phyloP scores from a whole-genome alignment of 495 filamentous ascomycete species.

The Penicillium maclennaniae region DNA sequence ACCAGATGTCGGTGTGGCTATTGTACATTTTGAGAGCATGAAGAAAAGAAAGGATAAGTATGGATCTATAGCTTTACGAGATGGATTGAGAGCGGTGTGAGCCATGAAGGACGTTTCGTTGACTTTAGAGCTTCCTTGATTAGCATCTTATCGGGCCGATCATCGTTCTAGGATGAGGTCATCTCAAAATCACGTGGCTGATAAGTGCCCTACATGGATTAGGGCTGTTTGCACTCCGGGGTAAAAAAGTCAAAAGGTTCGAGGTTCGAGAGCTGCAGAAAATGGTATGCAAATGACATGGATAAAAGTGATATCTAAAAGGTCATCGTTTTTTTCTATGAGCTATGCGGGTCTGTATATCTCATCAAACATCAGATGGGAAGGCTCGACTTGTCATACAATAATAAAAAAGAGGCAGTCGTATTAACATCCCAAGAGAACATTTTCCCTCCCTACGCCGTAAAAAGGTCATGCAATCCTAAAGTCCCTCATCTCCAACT shows the following conservation, averaged over 20 bases:
- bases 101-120: not conserved
- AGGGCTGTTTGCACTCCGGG: conserved; percentile 8
- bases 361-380: conserved; percentile 7
- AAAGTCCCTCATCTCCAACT: conserved; percentile 22
- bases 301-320: not conserved
- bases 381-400: conserved; percentile 35
- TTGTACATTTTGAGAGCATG: conserved; percentile 32
- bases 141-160: conserved; percentile 9
- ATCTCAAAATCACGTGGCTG: conserved; percentile 14
- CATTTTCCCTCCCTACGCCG: conserved; percentile 51
- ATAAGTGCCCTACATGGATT: conserved; percentile 11
- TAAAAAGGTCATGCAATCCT: conserved; percentile 49
- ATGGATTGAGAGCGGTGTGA: not conserved
- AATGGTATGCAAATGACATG: not conserved
- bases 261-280: not conserved
- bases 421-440: conserved; percentile 46
- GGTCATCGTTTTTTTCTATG: conserved; percentile 26
- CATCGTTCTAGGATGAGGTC: conserved; percentile 11
- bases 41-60: not conserved
- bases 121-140: not conserved
- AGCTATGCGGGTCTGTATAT: conserved; percentile 20
- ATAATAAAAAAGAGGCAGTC: conserved; percentile 37
- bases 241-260: not conserved
- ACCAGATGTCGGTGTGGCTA: conserved; percentile 50
- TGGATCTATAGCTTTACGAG: not conserved